Evolutionary conservation across 1,139 yeast genomes (phyloP).

Genomic region (Candida sanyaensis): DNA sequence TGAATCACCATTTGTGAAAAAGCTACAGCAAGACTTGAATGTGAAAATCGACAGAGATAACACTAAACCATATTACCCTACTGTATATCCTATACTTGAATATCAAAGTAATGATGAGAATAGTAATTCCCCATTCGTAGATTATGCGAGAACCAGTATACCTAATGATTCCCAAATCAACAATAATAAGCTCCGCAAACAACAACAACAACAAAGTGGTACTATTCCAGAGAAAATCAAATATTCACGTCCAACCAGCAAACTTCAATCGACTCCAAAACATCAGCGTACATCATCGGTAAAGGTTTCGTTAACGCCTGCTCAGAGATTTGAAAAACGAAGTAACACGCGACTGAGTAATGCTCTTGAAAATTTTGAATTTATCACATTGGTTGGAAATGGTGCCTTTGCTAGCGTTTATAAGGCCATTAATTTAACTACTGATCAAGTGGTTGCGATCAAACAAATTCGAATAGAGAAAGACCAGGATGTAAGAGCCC

Average conservation of each 20-base stretch:
- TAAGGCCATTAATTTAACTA: conserved; percentile 67
- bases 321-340: conserved; percentile 49
- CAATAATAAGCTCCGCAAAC: conserved; percentile 7
- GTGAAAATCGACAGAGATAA: conserved; percentile 8
- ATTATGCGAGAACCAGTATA: not conserved
- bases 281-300: conserved; percentile 35
- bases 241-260: conserved; percentile 5
- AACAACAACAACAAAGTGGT: not conserved
- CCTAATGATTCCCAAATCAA: not conserved
- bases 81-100: conserved; percentile 11
- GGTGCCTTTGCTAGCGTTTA: conserved; percentile 96
- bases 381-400: conserved; percentile 79
- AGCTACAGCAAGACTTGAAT: conserved; percentile 22
- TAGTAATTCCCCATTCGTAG: conserved; percentile 10
- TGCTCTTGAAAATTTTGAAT: conserved; percentile 55
- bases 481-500: conserved; percentile 47
- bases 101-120: conserved; percentile 9
- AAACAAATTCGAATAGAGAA: conserved; percentile 70
- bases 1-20: conserved; percentile 32
- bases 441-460: conserved; percentile 77
- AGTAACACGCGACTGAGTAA: conserved; percentile 40
- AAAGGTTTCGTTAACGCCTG: conserved; percentile 54
- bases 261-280: conserved; percentile 18
- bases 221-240: too few relatives aligned
- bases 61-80: conserved; percentile 1